A percentile compares a stretch with the other conserved stretches of the same genome.
Evolutionary conservation across 2,329 filamentous ascomycete species (phyloP).

Genomic region (Aspergillus clavatus): DNA sequence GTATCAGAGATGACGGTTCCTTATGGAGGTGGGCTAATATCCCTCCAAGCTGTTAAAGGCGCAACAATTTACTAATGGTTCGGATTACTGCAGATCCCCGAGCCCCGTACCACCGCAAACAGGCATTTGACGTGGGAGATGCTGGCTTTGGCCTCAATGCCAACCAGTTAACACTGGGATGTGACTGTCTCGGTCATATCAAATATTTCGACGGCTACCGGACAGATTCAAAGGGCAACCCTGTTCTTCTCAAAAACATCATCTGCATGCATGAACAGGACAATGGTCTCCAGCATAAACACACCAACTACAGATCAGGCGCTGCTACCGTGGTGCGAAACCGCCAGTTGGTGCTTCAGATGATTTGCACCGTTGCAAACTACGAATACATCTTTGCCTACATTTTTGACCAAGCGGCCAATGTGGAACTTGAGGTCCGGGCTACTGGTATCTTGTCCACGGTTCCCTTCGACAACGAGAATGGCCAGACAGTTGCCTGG

Average conservation of each 20-base stretch:
- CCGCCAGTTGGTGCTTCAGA: conserved; percentile 63
- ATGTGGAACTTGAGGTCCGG: conserved; percentile 62
- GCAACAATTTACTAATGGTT: not conserved
- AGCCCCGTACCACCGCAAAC: conserved; percentile 64
- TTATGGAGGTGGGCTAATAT: conserved; percentile 33
- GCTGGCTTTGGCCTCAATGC: conserved; percentile 62
- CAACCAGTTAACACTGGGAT: conserved; percentile 65
- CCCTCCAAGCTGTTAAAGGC: not conserved
- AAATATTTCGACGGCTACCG: conserved; percentile 60
- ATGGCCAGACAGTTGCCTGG: conserved; percentile 59
- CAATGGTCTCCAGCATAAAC: conserved; percentile 64
- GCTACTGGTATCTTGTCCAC: conserved; percentile 66
- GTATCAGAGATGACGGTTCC: conserved; percentile 62
- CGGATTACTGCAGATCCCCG: conserved; percentile 50
- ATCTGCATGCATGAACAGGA: conserved; percentile 69
- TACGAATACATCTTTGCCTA: conserved; percentile 71
- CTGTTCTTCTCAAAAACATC: conserved; percentile 59
- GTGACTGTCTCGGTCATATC: conserved; percentile 66
- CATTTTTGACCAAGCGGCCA: conserved; percentile 66
- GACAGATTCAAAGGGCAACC: conserved; percentile 56
- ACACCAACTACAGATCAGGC: conserved; percentile 65
- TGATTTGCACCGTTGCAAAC: conserved; percentile 67
- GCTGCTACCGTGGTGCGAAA: conserved; percentile 60
- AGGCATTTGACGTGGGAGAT: conserved; percentile 66
- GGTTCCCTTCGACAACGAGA: conserved; percentile 57